phyloP scores from a whole-genome alignment of 306 rosid species.

The Sicyos baderoa region DNA sequence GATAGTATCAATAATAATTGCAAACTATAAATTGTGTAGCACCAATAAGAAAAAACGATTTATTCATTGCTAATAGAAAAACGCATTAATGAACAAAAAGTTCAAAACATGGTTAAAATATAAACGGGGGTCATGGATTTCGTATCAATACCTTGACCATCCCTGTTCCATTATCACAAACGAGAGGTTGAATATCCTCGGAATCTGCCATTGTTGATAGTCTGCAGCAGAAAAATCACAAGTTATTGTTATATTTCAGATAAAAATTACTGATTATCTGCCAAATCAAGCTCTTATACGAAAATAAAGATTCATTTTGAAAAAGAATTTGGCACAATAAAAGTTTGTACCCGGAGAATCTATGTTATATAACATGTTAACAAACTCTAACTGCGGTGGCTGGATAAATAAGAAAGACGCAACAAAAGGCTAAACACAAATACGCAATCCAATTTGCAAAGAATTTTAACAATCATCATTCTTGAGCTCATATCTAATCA shows the following conservation, averaged over 20 bases:
- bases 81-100: neutral
- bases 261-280: neutral
- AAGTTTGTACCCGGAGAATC: neutral
- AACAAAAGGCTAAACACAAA: neutral
- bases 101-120: neutral
- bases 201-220: slow-evolving; percentile 60
- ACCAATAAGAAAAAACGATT: neutral
- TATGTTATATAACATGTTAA: neutral
- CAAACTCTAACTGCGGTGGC: neutral
- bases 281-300: neutral
- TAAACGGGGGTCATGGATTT: slow-evolving; percentile 1
- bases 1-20: neutral
- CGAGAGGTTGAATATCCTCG: slow-evolving; percentile 97
- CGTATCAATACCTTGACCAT: slow-evolving; percentile 39
- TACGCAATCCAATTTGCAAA: neutral
- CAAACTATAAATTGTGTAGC: neutral
- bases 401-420: neutral
- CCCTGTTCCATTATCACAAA: slow-evolving; percentile 68
- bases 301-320: neutral
- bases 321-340: neutral
- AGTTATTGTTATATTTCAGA: neutral
- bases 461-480: neutral
- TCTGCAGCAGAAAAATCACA: slow-evolving; percentile 27
- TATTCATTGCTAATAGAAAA: neutral
- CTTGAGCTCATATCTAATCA: neutral